These are phyloP conservation scores for Turnera subulata DNA, from an alignment of 345 rosid species.

Conservation along the genomic window DNA sequence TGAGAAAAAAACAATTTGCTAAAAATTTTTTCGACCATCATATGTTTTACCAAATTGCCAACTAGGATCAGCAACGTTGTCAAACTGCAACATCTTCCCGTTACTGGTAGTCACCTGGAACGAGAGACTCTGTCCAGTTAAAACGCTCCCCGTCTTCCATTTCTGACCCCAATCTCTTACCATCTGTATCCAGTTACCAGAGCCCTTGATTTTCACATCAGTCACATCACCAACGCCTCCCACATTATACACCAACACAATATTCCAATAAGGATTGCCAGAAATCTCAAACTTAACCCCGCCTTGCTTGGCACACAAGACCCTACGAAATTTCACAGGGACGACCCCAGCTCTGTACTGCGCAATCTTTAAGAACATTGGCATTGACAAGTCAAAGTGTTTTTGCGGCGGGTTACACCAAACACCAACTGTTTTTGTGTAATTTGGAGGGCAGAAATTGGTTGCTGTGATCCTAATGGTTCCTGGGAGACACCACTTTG, in stretches of 20 bases:
- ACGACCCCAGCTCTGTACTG: constrained; percentile 19
- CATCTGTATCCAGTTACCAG: constrained; percentile 44
- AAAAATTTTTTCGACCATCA: constrained; percentile 40
- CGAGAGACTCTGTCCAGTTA: constrained; percentile 45
- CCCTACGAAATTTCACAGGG: constrained; percentile 25
- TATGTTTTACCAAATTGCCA: constrained; percentile 50
- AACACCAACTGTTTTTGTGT: constrained; percentile 6
- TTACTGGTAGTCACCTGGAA: constrained; percentile 44
- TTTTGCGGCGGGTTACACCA: constrained; percentile 26
- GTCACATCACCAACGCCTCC: constrained; percentile 64
- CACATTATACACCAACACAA: constrained; percentile 67
- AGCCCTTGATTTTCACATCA: constrained; percentile 61
- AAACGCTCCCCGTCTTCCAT: constrained; percentile 25
- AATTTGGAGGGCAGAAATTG: constrained; percentile 54
- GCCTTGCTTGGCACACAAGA: constrained; percentile 44
- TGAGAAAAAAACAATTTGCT: no score
- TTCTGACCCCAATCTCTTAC: constrained; percentile 55
- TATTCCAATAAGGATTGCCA: constrained; percentile 42
- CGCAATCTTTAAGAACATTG: constrained; percentile 22
- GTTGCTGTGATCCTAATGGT: constrained; percentile 53
- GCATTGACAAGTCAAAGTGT: constrained; percentile 23
- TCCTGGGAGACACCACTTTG: constrained; percentile 43
- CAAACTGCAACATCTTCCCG: constrained; percentile 22
- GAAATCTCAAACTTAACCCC: constrained; percentile 20
- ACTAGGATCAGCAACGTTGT: constrained; percentile 24